Evolutionary conservation across 176 grass and related monocot species (phyloP).

Genomic region (Ensete glaucum): DNA sequence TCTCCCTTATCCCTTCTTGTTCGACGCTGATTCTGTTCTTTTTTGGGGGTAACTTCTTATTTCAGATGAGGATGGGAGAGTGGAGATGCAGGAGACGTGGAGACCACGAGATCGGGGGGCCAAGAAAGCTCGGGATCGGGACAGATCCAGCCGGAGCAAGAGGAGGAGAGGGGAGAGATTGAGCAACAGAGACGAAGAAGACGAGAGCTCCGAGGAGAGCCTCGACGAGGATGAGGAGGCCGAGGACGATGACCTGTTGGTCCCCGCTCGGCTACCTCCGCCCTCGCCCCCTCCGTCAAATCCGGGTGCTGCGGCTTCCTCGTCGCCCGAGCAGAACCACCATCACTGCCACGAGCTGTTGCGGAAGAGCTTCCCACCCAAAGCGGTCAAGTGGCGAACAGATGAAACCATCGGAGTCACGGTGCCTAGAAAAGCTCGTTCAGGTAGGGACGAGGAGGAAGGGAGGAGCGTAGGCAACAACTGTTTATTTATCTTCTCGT

Average conservation of each 20-base stretch:
- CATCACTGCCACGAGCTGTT: conserved; percentile 51
- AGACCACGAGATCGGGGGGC: conserved; percentile 26
- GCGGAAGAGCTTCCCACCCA: conserved; percentile 42
- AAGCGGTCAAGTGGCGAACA: conserved; percentile 37
- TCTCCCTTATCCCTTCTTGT: neutral
- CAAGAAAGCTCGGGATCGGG: conserved; percentile 35
- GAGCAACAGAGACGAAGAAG: conserved; percentile 39
- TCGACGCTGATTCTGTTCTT: conserved; percentile 13
- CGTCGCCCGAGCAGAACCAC: conserved; percentile 18
- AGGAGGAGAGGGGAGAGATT: conserved; percentile 20
- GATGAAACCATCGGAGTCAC: conserved; percentile 97
- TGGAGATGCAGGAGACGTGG: conserved; percentile 33
- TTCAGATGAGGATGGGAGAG: conserved; percentile 28
- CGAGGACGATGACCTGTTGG: conserved; percentile 49
- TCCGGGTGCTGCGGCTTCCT: conserved; percentile 19
- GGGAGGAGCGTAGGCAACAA: neutral
- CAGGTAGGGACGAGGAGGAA: conserved; percentile 29
- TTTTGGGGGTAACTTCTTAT: neutral
- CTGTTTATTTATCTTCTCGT: neutral
- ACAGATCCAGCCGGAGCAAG: conserved; percentile 35
- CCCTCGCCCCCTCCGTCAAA: conserved; percentile 43
- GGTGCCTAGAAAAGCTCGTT: conserved; percentile 86
- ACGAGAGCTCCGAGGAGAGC: conserved; percentile 90
- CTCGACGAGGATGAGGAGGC: conserved; percentile 65
- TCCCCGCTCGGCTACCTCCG: conserved; percentile 41